A percentile compares a stretch with the other conserved stretches of the same genome.
Conservation (phyloP, 495 filamentous ascomycete genomes). For the Beverwykella pulmonaria region DNA sequence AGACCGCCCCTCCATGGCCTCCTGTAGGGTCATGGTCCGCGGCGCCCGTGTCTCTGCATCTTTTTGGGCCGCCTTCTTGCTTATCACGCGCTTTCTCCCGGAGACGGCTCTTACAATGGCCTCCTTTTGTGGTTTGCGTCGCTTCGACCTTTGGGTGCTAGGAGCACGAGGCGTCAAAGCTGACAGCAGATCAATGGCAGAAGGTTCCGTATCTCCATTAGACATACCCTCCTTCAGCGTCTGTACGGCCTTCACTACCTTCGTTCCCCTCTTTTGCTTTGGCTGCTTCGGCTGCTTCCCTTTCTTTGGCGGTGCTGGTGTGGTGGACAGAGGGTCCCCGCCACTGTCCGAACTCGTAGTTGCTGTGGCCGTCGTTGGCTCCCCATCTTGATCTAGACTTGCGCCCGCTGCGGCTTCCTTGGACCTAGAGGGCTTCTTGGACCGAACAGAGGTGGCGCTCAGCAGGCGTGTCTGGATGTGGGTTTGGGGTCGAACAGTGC, state of each 20-base stretch:
- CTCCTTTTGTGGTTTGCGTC: neutral
- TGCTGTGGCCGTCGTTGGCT: neutral
- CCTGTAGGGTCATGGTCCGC: conserved; percentile 13
- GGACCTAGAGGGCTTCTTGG: neutral
- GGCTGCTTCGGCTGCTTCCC: neutral
- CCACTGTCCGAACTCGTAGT: neutral
- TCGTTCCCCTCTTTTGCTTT: neutral
- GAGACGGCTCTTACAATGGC: neutral
- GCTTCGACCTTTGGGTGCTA: neutral
- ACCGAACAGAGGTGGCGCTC: neutral
- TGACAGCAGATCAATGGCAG: neutral
- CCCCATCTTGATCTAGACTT: neutral
- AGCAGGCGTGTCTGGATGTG: neutral
- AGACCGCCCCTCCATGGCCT: conserved; percentile 8
- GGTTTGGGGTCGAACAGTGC: neutral
- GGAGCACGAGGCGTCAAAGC: neutral
- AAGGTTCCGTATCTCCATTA: neutral
- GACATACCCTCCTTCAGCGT: neutral
- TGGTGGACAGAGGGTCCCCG: no score
- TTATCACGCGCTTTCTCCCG: neutral
- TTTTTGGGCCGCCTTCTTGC: neutral
- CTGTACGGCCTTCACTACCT: neutral
- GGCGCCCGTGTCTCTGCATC: no score
- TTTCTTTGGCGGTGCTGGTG: no score
- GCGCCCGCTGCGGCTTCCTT: conserved; percentile 2